A percentile compares a stretch with the other conserved stretches of the same genome.
phyloP scores from a whole-genome alignment of 108 stramenopile species.

The Cyclostephanos invisitatus region DNA sequence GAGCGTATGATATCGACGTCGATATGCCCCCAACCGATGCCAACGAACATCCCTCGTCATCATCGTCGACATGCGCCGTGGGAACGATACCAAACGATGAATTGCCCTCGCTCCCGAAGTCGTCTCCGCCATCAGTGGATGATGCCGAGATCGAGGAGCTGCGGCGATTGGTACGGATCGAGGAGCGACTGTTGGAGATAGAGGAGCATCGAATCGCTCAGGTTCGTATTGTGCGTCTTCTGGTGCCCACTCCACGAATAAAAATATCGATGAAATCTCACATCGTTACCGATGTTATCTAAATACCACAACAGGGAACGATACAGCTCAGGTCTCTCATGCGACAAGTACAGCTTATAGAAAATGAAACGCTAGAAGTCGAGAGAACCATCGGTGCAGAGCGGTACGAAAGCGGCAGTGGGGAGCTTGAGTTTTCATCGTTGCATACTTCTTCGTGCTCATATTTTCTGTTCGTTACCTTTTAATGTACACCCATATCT shows the following conservation, averaged over 20 bases:
- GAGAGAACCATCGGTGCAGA: conserved; percentile 17
- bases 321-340: conserved; percentile 26
- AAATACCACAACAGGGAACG: conserved; percentile 20
- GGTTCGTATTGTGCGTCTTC: conserved; percentile 2
- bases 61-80: not conserved
- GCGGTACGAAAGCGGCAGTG: conserved; percentile 8
- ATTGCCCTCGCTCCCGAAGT: conserved; percentile 6
- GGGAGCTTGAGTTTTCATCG: not conserved
- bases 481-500: not conserved
- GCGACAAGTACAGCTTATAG: conserved; percentile 23
- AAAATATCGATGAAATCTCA: not conserved
- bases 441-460: not conserved
- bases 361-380: conserved; percentile 16
- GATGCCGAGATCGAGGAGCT: conserved; percentile 28
- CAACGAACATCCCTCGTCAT: not conserved
- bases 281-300: not conserved
- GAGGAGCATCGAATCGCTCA: conserved; percentile 17
- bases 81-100: not conserved
- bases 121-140: not conserved
- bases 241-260: not conserved
- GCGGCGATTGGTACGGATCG: conserved; percentile 14
- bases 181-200: conserved; percentile 22
- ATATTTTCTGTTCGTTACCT: not conserved
- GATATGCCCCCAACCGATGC: not conserved
- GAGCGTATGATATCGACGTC: not conserved